Conservation (phyloP, 306 rosid genomes). For the Leucaena leucocephala region DNA sequence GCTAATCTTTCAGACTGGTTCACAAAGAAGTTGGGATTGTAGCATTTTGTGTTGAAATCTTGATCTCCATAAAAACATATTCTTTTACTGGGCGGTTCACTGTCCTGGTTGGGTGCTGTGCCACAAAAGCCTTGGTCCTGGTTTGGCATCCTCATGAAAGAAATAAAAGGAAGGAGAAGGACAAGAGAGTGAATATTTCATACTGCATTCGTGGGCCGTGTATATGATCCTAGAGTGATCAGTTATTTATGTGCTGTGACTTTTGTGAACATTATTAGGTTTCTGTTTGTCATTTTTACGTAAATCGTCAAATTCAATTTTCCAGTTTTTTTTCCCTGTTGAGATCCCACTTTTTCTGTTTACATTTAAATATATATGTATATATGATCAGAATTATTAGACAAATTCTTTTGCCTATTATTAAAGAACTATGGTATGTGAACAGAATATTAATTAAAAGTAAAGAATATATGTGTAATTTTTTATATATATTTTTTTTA, state of each 20-base stretch:
- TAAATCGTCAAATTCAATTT: conserved; percentile 6
- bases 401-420: too few species aligned
- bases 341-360: background rate
- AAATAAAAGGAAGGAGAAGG: background rate
- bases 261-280: conserved; percentile 23
- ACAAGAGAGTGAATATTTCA: conserved; percentile 7
- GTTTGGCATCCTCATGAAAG: conserved; percentile 27
- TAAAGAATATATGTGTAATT: too few species aligned
- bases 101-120: conserved; percentile 30
- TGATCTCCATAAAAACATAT: conserved; percentile 35
- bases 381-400: background rate
- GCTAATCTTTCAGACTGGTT: conserved; percentile 83
- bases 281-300: background rate
- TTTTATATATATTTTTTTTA: too few species aligned
- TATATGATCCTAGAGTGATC: conserved; percentile 48
- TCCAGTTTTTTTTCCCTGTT: background rate
- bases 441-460: too few species aligned
- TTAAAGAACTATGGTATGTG: background rate
- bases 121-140: conserved; percentile 14
- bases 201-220: conserved; percentile 36
- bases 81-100: conserved; percentile 46
- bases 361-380: background rate
- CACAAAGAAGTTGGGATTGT: conserved; percentile 71
- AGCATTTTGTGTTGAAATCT: conserved; percentile 45
- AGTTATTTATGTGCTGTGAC: conserved; percentile 24